A percentile compares a stretch with the other conserved stretches of the same genome.
phyloP scores from a whole-genome alignment of 2,329 filamentous ascomycete genomes.

The Claviceps citrina region DNA sequence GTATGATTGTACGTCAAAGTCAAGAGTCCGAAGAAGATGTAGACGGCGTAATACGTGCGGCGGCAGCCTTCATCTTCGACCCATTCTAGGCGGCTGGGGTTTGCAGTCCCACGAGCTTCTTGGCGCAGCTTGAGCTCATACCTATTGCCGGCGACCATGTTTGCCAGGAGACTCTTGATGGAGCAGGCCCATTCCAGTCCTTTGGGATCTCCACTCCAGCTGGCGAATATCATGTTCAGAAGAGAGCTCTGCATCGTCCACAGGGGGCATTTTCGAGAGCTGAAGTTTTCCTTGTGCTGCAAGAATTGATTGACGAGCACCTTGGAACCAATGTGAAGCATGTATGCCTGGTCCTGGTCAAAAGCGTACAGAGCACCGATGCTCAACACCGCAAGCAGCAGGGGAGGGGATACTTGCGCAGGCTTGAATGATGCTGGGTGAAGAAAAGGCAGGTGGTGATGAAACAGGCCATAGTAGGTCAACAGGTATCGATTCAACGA shows the following conservation, averaged over 20 bases:
- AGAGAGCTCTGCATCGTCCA: constrained; percentile 98
- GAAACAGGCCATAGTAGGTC: constrained; percentile 93
- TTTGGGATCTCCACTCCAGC: constrained; percentile 96
- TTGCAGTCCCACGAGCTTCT: constrained; percentile 64
- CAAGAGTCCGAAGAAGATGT: constrained; percentile 94
- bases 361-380: constrained; percentile 95
- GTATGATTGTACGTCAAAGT: constrained; percentile 97
- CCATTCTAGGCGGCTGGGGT: constrained; percentile 77
- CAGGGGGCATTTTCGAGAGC: constrained; percentile 87
- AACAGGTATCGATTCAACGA: constrained; percentile 84
- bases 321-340: constrained; percentile 94
- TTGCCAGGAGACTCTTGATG: constrained; percentile 92
- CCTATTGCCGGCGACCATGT: constrained; percentile 95
- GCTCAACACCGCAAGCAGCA: constrained; percentile 79
- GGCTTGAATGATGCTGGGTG: constrained; percentile 85
- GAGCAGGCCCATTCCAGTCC: constrained; percentile 97
- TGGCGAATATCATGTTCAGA: constrained; percentile 97
- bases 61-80: constrained; percentile 92
- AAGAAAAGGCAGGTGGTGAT: constrained; percentile 90
- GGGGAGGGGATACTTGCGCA: constrained; percentile 60
- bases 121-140: constrained; percentile 91
- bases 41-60: constrained; percentile 94
- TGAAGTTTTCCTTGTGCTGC: constrained; percentile 97
- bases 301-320: constrained; percentile 93
- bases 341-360: constrained; percentile 91